Percentiles rank a stretch among this genome's conserved stretches.
Conservation (phyloP, 352 stramenopile species). For the Phytophthora rubi region DNA sequence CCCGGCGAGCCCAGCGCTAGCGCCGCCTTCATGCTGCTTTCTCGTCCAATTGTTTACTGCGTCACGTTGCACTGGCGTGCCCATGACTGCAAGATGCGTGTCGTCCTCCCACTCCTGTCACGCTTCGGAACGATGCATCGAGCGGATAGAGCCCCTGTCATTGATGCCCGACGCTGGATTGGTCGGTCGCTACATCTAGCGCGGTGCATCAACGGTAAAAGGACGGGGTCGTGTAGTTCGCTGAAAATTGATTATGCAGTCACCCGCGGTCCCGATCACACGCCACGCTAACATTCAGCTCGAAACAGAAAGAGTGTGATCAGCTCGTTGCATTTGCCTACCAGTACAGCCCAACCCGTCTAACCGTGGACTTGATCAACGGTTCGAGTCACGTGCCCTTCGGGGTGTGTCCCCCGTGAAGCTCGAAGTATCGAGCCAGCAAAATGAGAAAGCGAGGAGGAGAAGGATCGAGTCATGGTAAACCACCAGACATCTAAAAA, state of each 20-base stretch:
- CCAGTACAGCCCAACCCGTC: too few species aligned
- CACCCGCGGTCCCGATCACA: neutral
- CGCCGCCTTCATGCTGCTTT: neutral
- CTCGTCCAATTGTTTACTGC: conserved; percentile 22
- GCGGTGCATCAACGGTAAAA: too few species aligned
- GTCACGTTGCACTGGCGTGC: conserved; percentile 24
- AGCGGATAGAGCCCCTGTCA: conserved; percentile 1
- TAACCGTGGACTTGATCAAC: too few species aligned
- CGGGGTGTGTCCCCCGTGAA: too few species aligned
- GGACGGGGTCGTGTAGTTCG: neutral
- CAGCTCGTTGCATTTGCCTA: too few species aligned
- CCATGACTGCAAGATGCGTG: conserved; percentile 7
- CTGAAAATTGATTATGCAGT: conserved; percentile 1
- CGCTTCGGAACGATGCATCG: neutral
- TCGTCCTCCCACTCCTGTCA: conserved; percentile 20
- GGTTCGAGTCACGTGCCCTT: too few species aligned
- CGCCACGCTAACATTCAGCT: neutral
- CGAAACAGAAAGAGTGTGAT: too few species aligned
- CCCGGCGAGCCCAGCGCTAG: too few species aligned
- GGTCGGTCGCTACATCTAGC: neutral
- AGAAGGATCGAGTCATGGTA: too few species aligned
- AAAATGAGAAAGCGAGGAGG: too few species aligned
- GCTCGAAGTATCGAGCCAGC: too few species aligned
- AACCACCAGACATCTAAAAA: too few species aligned
- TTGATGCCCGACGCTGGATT: neutral